Percentiles rank a stretch among this genome's conserved stretches.
Evolutionary conservation across 495 filamentous ascomycete genomes (phyloP).

Genomic region (Penicilliopsis zonata): DNA sequence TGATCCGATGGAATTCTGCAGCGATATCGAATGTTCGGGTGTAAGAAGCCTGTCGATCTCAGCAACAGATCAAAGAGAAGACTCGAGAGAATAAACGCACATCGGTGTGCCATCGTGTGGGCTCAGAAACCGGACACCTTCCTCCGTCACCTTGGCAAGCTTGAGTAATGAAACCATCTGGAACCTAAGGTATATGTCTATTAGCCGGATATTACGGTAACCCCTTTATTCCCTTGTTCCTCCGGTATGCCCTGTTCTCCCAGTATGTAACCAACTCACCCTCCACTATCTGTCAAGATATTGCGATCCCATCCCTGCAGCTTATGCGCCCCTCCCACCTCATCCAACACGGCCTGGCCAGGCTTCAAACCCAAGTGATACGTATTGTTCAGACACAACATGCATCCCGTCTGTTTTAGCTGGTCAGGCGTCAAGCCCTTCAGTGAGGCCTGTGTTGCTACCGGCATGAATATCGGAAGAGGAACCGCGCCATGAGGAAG

Average conservation of each 20-base stretch:
- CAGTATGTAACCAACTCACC: slow-evolving; percentile 44
- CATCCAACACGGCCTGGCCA: slow-evolving; percentile 75
- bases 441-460: slow-evolving; percentile 92
- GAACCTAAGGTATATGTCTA: no score
- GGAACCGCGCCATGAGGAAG: slow-evolving; percentile 87
- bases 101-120: slow-evolving; percentile 95
- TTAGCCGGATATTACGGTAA: no score
- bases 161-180: slow-evolving; percentile 98
- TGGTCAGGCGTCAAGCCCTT: slow-evolving; percentile 93
- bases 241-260: background rate
- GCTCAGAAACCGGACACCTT: slow-evolving; percentile 87
- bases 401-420: slow-evolving; percentile 74
- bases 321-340: slow-evolving; percentile 83
- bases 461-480: slow-evolving; percentile 94
- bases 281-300: slow-evolving; percentile 93
- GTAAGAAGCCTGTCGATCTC: slow-evolving; percentile 56
- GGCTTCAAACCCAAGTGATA: slow-evolving; percentile 95
- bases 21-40: slow-evolving; percentile 89
- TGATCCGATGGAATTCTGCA: slow-evolving; percentile 94
- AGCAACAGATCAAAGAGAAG: background rate
- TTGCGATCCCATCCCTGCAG: slow-evolving; percentile 93
- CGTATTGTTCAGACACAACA: slow-evolving; percentile 91
- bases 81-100: slow-evolving; percentile 25
- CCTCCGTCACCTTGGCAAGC: slow-evolving; percentile 85
- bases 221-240: background rate